Percentiles rank a stretch among this genome's conserved stretches.
Conservation (phyloP, 177 flowering plant genomes). For the Telopea speciosissima region DNA sequence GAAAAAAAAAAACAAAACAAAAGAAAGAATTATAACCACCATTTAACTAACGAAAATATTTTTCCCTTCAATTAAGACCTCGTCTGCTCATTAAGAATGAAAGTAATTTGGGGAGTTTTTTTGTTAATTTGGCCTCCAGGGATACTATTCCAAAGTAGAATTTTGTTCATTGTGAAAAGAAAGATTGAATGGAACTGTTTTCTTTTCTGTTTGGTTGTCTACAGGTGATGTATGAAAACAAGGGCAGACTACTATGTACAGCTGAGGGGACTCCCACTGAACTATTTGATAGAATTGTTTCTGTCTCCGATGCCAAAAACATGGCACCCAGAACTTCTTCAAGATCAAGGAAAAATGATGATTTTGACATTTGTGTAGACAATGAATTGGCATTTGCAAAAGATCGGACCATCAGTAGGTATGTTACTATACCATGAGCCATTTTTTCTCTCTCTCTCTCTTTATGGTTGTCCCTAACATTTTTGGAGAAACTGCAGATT, state of each 20-base stretch:
- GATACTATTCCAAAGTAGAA: neutral
- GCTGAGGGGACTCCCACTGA: constrained; percentile 76
- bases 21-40: too few relatives aligned
- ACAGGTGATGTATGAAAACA: constrained; percentile 95
- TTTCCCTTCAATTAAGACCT: too few relatives aligned
- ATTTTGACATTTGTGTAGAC: constrained; percentile 80
- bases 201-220: constrained; percentile 1
- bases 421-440: constrained; percentile 11
- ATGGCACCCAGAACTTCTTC: constrained; percentile 89
- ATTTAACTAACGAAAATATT: too few relatives aligned
- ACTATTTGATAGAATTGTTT: constrained; percentile 64
- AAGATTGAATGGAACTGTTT: neutral
- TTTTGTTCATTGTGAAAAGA: constrained; percentile 1
- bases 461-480: neutral
- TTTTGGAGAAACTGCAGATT: constrained; percentile 43
- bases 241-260: constrained; percentile 68
- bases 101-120: too few relatives aligned
- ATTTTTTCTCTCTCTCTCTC: neutral
- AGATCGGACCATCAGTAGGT: constrained; percentile 98
- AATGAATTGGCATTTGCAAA: constrained; percentile 96
- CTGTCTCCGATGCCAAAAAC: constrained; percentile 69
- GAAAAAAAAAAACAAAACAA: too few relatives aligned
- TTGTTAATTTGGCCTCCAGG: neutral
- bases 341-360: constrained; percentile 79
- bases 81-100: too few relatives aligned